Conservation (phyloP, 2,329 filamentous ascomycete genomes). For the Penicillium sp. region DNA sequence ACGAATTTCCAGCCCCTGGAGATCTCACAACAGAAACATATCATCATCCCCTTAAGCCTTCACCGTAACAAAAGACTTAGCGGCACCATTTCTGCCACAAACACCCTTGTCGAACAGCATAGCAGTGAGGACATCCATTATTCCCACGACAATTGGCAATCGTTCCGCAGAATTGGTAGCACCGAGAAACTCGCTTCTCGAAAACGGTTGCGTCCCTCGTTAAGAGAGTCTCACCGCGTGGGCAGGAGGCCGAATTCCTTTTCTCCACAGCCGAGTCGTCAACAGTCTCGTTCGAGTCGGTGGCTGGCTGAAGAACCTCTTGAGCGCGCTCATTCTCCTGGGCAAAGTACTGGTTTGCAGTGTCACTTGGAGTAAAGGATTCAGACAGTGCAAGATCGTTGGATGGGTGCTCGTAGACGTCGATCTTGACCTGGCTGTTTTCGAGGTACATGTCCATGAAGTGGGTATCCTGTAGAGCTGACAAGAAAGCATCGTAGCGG, state of each 20-base stretch:
- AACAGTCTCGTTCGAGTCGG: not conserved
- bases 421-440: slow-evolving; percentile 6
- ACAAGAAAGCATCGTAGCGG: slow-evolving; percentile 6
- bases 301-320: not conserved
- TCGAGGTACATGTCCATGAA: slow-evolving; percentile 9
- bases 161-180: slow-evolving; percentile 6
- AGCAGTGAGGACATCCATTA: slow-evolving; percentile 7
- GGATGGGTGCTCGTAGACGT: slow-evolving; percentile 2
- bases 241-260: not conserved
- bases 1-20: not conserved
- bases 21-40: not conserved
- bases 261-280: not conserved
- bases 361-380: slow-evolving; percentile 2
- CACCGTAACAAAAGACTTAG: not conserved
- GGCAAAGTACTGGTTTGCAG: slow-evolving; percentile 2
- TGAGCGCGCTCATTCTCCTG: not conserved
- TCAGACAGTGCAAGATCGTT: slow-evolving; percentile 2
- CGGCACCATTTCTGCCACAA: slow-evolving; percentile 9
- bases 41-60: not conserved
- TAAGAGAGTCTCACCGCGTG: not conserved
- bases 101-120: slow-evolving; percentile 7
- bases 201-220: not conserved
- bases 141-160: slow-evolving; percentile 6
- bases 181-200: not conserved
- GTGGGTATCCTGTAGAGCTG: not conserved